A percentile compares a stretch with the other conserved stretches of the same genome.
These are phyloP conservation scores for Xylaria scruposa DNA, from an alignment of 495 filamentous ascomycete genomes.

Conservation along the genomic window DNA sequence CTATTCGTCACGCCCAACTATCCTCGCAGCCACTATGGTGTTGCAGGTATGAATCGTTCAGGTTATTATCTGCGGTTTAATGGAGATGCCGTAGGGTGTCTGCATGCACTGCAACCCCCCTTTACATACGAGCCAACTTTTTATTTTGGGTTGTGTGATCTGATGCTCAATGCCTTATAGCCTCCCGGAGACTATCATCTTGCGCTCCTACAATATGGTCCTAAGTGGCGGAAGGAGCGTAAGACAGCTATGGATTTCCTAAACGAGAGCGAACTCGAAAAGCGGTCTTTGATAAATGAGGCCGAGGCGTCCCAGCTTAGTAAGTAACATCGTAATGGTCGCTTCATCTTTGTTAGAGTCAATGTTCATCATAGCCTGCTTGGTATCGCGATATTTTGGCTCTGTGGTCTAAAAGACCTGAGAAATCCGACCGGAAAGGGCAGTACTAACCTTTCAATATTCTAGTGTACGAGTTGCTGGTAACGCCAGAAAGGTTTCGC, in stretches of 20 bases:
- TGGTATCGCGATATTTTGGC: not conserved
- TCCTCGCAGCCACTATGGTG: conserved; percentile 38
- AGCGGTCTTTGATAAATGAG: conserved; percentile 38
- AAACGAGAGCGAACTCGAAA: conserved; percentile 30
- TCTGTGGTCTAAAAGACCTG: not conserved
- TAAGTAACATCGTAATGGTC: not conserved
- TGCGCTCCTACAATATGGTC: conserved; percentile 48
- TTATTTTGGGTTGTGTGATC: not conserved
- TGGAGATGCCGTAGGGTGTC: not conserved
- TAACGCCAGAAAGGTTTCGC: conserved; percentile 24
- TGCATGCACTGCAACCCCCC: not conserved
- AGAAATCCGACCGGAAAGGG: not conserved
- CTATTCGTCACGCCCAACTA: conserved; percentile 28
- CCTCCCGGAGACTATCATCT: conserved; percentile 50
- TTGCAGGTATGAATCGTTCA: not conserved
- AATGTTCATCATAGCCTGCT: not conserved
- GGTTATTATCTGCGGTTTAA: not conserved
- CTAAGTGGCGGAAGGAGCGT: conserved; percentile 30
- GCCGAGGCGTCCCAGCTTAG: conserved; percentile 35
- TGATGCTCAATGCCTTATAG: not conserved
- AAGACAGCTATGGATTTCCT: conserved; percentile 46
- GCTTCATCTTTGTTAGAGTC: not conserved
- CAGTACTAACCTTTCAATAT: not conserved
- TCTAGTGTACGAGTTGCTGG: conserved; percentile 30
- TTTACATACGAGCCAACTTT: not conserved